Conservation (phyloP, 208 protist species). For the Trypanosoma theileri region DNA sequence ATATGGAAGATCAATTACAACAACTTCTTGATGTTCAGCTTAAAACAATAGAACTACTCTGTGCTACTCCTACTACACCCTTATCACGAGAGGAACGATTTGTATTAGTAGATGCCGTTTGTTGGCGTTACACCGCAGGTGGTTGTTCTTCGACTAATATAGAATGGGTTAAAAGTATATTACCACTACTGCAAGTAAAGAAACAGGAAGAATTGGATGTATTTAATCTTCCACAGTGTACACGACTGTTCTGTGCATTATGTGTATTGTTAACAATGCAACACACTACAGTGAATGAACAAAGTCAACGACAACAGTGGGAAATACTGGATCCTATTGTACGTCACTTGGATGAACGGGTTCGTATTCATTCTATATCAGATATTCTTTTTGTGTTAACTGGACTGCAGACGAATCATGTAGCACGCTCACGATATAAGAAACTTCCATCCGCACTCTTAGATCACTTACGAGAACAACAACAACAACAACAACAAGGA, state of each 20-base stretch:
- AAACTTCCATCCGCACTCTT: constrained; percentile 25
- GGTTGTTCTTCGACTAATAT: not conserved
- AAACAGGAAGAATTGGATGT: constrained; percentile 1
- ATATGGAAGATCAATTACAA: not conserved
- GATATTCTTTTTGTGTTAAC: constrained; percentile 13
- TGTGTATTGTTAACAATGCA: constrained; percentile 12
- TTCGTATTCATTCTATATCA: constrained; percentile 21
- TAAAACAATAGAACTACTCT: constrained; percentile 11
- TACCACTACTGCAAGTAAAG: constrained; percentile 3
- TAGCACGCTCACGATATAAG: constrained; percentile 22
- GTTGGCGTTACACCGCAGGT: constrained; percentile 21
- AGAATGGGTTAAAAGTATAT: not conserved
- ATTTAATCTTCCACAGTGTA: constrained; percentile 13
- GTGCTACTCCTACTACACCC: not conserved
- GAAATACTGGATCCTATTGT: constrained; percentile 25
- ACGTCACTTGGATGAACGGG: constrained; percentile 21
- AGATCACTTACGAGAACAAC: constrained; percentile 18
- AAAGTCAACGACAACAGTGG: not conserved
- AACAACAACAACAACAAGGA: constrained; percentile 1
- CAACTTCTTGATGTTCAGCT: constrained; percentile 21
- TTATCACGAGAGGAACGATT: constrained; percentile 16
- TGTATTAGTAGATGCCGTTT: constrained; percentile 20
- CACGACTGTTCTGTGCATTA: constrained; percentile 24
- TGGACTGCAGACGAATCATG: constrained; percentile 13
- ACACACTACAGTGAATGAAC: not conserved